Evolutionary conservation across 352 stramenopile species (phyloP), one percentile per base, ranked within the genome.

Genomic region (Phytophthora fragariae): DNA sequence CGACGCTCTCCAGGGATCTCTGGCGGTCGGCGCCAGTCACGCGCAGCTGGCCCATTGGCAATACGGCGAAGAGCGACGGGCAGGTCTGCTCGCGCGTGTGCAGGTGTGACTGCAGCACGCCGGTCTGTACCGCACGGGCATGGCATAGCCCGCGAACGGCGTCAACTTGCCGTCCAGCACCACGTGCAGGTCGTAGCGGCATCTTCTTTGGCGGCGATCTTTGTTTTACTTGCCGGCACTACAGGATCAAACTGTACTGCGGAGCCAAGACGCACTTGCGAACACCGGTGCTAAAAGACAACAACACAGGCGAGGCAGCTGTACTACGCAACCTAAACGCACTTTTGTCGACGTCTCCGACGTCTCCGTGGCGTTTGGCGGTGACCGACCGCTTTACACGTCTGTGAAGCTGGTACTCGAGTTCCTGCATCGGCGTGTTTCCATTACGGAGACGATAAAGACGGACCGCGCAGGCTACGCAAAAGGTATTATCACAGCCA

Each of bases 61-160:
- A 99, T 35, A 99, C 98, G 83, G 99, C 98, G 81, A 99, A 99
- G 24, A 99, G 83, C 60, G 91, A 96, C 15, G 96, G 91, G 56
- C 92, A 83, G 65, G 80, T 81, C 5, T 77, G 31, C 46, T 79
- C 77, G 31, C 88, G 89, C 50, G 88, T 97, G 84, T 95, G 89
- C 61, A 89, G 86, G 68, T 98, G 75, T 81, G 93, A 98, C 79
- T 99, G 98, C 75, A 99, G 90, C 27, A 99, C 95, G n/a, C 97
- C 97, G 17, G 88, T 91, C 33, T 66, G 90, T 99, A 99, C 72
- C 99, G 91, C 55, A 99, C 97, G 7, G 98, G 98, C 69, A 99
- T 97, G 53, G 93, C 83, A 81, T 99, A 99, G 56, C 98, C 97
- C 0, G 97, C 98, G 80, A 99, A 99, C 57, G 93, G 88, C 46